phyloP scores from a whole-genome alignment of 768 basidiomycete species.

The Hygrophoropsis aurantiaca region DNA sequence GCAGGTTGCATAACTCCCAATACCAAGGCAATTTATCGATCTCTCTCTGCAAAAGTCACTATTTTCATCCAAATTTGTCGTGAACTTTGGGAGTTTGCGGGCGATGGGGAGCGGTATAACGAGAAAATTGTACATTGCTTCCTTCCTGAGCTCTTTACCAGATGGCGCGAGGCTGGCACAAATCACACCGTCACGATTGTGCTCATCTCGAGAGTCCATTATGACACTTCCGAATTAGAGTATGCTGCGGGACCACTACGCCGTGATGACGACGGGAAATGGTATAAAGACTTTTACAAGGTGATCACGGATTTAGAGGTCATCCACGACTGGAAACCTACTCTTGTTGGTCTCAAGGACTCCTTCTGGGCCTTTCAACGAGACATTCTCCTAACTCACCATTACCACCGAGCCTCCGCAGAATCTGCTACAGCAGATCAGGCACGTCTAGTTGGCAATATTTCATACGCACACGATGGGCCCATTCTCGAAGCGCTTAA shows the following conservation, averaged over 20 bases:
- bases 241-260: constrained; percentile 83
- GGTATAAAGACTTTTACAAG: constrained; percentile 97
- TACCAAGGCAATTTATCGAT: constrained; percentile 89
- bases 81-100: constrained; percentile 96
- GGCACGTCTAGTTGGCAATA: constrained; percentile 69
- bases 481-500: constrained; percentile 96
- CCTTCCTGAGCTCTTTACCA: constrained; percentile 82
- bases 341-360: constrained; percentile 82
- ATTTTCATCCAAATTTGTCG: constrained; percentile 96
- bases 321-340: constrained; percentile 83
- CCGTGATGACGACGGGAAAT: constrained; percentile 69
- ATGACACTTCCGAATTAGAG: constrained; percentile 76
- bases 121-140: constrained; percentile 99
- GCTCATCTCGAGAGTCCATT: constrained; percentile 89
- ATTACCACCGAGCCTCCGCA: constrained; percentile 71
- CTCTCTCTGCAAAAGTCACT: constrained; percentile 87
- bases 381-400: constrained; percentile 87
- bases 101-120: constrained; percentile 92
- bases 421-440: constrained; percentile 47
- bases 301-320: constrained; percentile 92
- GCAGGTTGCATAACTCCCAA: constrained; percentile 76
- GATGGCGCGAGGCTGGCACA: constrained; percentile 81
- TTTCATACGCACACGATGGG: constrained; percentile 90
- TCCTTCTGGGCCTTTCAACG: constrained; percentile 90
- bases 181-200: constrained; percentile 95